These are phyloP conservation scores for Xylaria arbuscula DNA, from an alignment of 2,329 filamentous ascomycete species.

Conservation along the genomic window DNA sequence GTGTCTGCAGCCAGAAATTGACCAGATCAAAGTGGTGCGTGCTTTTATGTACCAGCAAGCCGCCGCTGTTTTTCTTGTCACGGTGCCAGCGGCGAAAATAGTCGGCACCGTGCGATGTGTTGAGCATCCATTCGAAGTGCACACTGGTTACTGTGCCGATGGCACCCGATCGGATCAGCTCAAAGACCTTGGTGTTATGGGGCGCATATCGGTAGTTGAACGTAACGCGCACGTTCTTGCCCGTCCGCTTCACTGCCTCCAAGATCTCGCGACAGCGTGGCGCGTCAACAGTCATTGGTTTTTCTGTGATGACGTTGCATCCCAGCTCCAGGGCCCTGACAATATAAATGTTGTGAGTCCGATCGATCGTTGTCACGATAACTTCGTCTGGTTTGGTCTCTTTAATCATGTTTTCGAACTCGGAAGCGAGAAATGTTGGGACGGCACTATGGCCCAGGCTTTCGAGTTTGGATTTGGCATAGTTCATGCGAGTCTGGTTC, in stretches of 20 bases:
- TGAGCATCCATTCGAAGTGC: constrained; percentile 73
- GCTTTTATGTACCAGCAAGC: constrained; percentile 70
- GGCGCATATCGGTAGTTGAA: constrained; percentile 75
- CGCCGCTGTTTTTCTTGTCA: constrained; percentile 69
- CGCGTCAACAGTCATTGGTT: constrained; percentile 73
- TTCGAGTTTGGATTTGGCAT: constrained; percentile 63
- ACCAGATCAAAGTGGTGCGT: constrained; percentile 73
- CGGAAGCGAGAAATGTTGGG: constrained; percentile 63
- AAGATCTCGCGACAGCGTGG: constrained; percentile 66
- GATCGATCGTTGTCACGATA: constrained; percentile 72
- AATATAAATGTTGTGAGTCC: constrained; percentile 70
- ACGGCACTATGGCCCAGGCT: constrained; percentile 60
- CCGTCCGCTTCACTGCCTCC: constrained; percentile 62
- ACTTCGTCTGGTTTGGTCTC: constrained; percentile 69
- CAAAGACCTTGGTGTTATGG: constrained; percentile 70
- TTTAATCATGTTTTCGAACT: constrained; percentile 68
- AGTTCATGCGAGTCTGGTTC: constrained; percentile 69
- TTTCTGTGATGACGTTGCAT: constrained; percentile 71
- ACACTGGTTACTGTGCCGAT: constrained; percentile 68
- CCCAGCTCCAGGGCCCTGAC: constrained; percentile 68
- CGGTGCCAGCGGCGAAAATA: constrained; percentile 74
- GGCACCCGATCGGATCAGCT: constrained; percentile 63
- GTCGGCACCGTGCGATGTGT: constrained; percentile 70
- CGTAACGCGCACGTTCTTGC: constrained; percentile 63
- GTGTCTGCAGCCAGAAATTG: constrained; percentile 70